Evolutionary conservation across 495 filamentous ascomycete species (phyloP), one percentile per base, ranked within the genome.

Genomic region (Penicillium maclennaniae): DNA sequence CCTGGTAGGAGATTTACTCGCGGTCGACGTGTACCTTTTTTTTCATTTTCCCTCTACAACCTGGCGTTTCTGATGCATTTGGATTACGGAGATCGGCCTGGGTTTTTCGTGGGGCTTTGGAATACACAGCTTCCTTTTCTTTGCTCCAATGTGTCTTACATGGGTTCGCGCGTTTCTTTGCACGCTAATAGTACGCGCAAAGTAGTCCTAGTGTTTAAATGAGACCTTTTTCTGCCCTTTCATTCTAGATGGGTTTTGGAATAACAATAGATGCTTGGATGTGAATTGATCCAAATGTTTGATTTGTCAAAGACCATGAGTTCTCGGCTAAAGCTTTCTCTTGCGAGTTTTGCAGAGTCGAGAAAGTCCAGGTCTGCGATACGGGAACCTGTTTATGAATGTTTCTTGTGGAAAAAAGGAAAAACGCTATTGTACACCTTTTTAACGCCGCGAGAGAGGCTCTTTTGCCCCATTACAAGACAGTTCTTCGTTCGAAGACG

Each of bases 61-160:
- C 53, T 15, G 62, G 66, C 65, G 68, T 68, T 72, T 20, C 45
- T 67, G 53, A 61, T 67, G 70, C 65, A 71, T 69, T 60, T 55
- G 46, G 67, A 60, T 62, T 69, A 57, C 53, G 67, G 69, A 60
- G 54, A 67, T 66, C 41, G 63, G 65, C 60, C 61, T 58, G 64
- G 60, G 58, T 53, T 55, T 48, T 55, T 65, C 47, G 52, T 53
- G 56, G 53, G 50, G 50, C 45, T 63, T 56, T 53, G 44, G 42
- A 62, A 56, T 59, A 59, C 55, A 62, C 38, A 43, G 14, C 59
- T 60, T 52, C 53, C 62, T 58, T 39, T 52, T 36, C n/a, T 25
- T 55, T 28, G 21, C 55, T 44, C 42, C 39, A 20, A 20, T 17
- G 43, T 57, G 48, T 40, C 10, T 14, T 47, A 7, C 43, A 44